Base-by-base conservation (phyloP, 345 rosid species). In the Erodium maritimum region DNA sequence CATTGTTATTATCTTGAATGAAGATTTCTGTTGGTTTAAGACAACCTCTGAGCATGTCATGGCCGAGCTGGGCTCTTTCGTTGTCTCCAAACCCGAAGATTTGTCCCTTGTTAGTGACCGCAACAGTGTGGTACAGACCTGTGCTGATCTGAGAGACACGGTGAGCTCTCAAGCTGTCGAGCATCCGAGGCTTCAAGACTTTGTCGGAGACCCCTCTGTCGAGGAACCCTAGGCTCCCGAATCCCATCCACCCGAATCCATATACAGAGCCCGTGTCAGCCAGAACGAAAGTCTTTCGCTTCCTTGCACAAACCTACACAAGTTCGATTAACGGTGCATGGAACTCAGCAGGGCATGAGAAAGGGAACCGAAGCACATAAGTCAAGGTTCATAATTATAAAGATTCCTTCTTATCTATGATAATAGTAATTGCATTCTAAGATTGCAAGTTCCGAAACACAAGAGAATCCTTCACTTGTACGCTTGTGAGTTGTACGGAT, bases 41-140 rank as follows among this genome's bases (percentile, higher is more conserved):
- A 70, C 95, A 82, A 65, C 71, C 71, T 51, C 98, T 79, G 67
- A 84, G 67, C 25, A 79, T 84, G 73, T 80, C 95, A 20, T 79
- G 91, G 63, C 96, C 98, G 21, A 91, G 96, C 65, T 91, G 98
- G 22, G 86, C 95, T 73, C 89, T 85, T 65, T 82, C 93, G 48
- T 91, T 86, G 67, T 88, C 98, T 54, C 98, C 98, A 62, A 91
- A 86, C 4, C 98, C 98, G 50, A 86, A 88, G 23, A 91, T 57
- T 54, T 66, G 77, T 57, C 98, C 98, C 52, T 65, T 61, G 53
- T 70, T 57, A 21, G 88, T 91, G 61, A 91, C 80, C 8, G 75
- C 90, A 53, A 88, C 86, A 17, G 96, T 91, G 83, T 91, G 96
- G 66, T 87, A 90, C 64, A 87, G 62, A 48, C 95, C 96, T 0